These are phyloP conservation scores for Pugionium dolabratum DNA, from an alignment of 345 rosid genomes.

Conservation along the genomic window DNA sequence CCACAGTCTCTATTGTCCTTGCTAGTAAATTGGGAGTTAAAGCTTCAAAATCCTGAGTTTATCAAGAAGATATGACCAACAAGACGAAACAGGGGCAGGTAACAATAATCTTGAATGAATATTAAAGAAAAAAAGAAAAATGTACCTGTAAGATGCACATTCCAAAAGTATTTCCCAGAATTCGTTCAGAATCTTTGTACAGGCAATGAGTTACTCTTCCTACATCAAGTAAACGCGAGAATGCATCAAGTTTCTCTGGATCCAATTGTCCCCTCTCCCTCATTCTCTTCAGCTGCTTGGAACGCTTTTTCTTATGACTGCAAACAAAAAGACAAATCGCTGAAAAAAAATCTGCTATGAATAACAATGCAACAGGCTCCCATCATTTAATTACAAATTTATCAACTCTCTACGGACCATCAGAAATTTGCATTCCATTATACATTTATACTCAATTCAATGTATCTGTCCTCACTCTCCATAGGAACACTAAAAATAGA, in stretches of 20 bases:
- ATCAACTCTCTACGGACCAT: slow-evolving; percentile 8
- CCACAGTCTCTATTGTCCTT: slow-evolving; percentile 95
- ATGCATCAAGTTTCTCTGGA: slow-evolving; percentile 93
- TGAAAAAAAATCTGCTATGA: background rate
- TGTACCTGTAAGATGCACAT: slow-evolving; percentile 93
- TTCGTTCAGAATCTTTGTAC: slow-evolving; percentile 85
- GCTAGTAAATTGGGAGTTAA: slow-evolving; percentile 93
- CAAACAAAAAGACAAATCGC: slow-evolving; percentile 27
- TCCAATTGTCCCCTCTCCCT: slow-evolving; percentile 88
- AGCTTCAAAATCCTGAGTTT: slow-evolving; percentile 89
- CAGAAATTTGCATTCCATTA: background rate
- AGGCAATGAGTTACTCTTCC: slow-evolving; percentile 84
- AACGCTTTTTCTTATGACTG: slow-evolving; percentile 91
- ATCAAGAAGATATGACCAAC: slow-evolving; percentile 10
- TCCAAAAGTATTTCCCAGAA: slow-evolving; percentile 93
- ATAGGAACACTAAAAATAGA: background rate
- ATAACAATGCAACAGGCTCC: slow-evolving; percentile 1
- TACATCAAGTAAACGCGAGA: slow-evolving; percentile 82
- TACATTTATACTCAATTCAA: slow-evolving; percentile 12
- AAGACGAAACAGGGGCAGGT: slow-evolving; percentile 19
- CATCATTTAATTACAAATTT: background rate
- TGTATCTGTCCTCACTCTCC: background rate
- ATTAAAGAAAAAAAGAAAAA: background rate
- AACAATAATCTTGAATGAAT: background rate
- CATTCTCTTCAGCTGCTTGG: slow-evolving; percentile 76